Evolutionary conservation across 176 grass and related monocot species (phyloP), one percentile per base, ranked within the genome.

Genomic region (Oryza glaberrima): DNA sequence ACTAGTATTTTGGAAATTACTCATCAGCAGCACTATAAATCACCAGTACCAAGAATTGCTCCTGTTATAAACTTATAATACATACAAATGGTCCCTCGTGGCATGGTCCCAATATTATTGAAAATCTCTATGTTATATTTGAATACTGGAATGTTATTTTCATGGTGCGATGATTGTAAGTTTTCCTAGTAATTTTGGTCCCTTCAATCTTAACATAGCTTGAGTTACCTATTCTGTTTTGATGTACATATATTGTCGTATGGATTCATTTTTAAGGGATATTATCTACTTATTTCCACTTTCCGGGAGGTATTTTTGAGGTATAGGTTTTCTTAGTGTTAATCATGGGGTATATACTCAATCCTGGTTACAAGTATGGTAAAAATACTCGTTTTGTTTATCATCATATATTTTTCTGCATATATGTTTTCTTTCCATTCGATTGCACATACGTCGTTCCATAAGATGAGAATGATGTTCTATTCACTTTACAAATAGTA

Each of bases 401-500:
- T 44, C 36, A 45, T 28, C 15, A 44, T 69, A n/a, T 75, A 61
- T 36, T 70, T 77, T 77, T 41, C 41, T 38, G 28, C n/a, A 17
- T 51, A 44, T 34, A 23, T 63, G 20, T 63, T 23, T 5, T 44
- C 13, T 49, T 20, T 58, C 54, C 16, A 58, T 19, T 58, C 7
- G 54, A n/a, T 58, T 58, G 54, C 54, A 58, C 54, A 20, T 90
- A 65, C 20, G 16, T 32, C 51, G 17, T 63, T 49, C 41, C 19
- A 65, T 61, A 75, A 84, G 48, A 43, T 41, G 44, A 75, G n/a
- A 83, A 25, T 70, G 14, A 11, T 25, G 17, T 72, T 66, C 34
- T 72, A 76, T 41, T 67, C 70, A 28, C 40, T 77, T 5, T 77
- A 64, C 3, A 71, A 76, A 86, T 70, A n/a, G 17, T 79, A 47